These are phyloP conservation scores for Choanephora cucurbitarum DNA, from an alignment of 371 early-diverging fungal genomes.

Conservation along the genomic window DNA sequence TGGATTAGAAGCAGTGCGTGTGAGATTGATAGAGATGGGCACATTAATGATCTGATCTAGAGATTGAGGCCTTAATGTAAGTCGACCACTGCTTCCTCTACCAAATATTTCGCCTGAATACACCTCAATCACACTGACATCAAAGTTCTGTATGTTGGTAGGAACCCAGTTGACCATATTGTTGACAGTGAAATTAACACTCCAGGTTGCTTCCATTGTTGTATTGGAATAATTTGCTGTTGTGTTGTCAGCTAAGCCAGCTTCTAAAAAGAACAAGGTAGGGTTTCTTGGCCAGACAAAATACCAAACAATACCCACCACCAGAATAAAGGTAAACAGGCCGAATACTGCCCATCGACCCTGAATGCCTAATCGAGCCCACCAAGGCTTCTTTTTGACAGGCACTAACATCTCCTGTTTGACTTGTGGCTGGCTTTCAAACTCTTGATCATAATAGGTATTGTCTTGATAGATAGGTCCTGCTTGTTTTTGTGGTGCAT, in stretches of 20 bases:
- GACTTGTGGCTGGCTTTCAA: constrained; percentile 3
- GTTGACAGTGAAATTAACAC: constrained; percentile 30
- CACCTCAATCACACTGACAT: constrained; percentile 21
- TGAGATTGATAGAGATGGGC: constrained; percentile 18
- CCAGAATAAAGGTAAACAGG: constrained; percentile 28
- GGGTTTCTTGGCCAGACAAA: constrained; percentile 52
- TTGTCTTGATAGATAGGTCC: constrained; percentile 45
- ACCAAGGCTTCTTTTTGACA: constrained; percentile 28
- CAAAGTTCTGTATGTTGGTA: constrained; percentile 25
- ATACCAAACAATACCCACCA: constrained; percentile 37
- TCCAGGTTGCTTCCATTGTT: constrained; percentile 26
- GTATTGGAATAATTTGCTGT: constrained; percentile 10
- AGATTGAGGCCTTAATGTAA: constrained; percentile 13
- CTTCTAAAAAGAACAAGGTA: constrained; percentile 21
- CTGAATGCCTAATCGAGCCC: constrained; percentile 21
- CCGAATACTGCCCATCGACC: constrained; percentile 29
- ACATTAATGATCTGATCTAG: constrained; percentile 9
- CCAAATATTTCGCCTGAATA: constrained; percentile 23
- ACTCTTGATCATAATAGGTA: not conserved
- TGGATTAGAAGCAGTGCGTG: constrained; percentile 8
- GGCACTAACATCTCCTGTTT: constrained; percentile 9
- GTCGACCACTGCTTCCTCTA: constrained; percentile 14
- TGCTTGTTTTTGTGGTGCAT: constrained; percentile 21
- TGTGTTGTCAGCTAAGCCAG: constrained; percentile 11
- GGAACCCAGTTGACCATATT: constrained; percentile 35